These are phyloP conservation scores for Raffaelea ambrosiae DNA, from an alignment of 2,329 filamentous ascomycete species.

Conservation along the genomic window DNA sequence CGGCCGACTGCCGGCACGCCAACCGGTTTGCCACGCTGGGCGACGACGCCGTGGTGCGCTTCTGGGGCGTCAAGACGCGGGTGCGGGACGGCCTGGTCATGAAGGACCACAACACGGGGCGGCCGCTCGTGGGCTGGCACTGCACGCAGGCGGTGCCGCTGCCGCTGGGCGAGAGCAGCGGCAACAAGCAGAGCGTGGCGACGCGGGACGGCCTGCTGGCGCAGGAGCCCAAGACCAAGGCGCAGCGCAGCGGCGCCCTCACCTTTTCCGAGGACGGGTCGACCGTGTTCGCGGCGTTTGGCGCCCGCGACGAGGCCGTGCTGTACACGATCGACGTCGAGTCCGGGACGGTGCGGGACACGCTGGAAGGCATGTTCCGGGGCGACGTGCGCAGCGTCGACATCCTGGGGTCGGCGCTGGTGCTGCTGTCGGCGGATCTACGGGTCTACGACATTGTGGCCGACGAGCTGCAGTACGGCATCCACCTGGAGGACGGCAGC, in stretches of 20 bases:
- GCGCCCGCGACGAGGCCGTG: conserved; percentile 45
- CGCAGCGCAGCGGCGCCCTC: conserved; percentile 50
- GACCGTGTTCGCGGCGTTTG: conserved; percentile 62
- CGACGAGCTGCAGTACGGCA: conserved; percentile 62
- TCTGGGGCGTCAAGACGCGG: conserved; percentile 72
- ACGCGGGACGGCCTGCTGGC: conserved; percentile 16
- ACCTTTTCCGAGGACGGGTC: conserved; percentile 81
- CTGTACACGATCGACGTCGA: conserved; percentile 70
- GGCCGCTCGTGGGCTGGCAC: conserved; percentile 64
- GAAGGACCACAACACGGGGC: conserved; percentile 43
- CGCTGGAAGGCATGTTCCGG: conserved; percentile 58
- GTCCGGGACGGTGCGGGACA: conserved; percentile 57
- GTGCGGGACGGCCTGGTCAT: conserved; percentile 59
- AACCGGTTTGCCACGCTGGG: conserved; percentile 79
- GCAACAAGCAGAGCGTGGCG: conserved; percentile 17
- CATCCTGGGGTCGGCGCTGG: conserved; percentile 64
- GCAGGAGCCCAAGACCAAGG: conserved; percentile 5
- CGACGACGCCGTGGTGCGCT: conserved; percentile 64
- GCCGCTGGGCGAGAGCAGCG: conserved; percentile 16
- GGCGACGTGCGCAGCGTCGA: conserved; percentile 58
- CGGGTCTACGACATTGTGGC: conserved; percentile 78
- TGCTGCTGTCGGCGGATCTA: conserved; percentile 66
- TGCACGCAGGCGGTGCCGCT: conserved; percentile 53
- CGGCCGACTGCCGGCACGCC: conserved; percentile 53
- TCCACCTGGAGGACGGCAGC: conserved; percentile 39